Evolutionary conservation across 2,329 filamentous ascomycete genomes (phyloP), one percentile per base, ranked within the genome.

Genomic region (Fusarium mangiferae): DNA sequence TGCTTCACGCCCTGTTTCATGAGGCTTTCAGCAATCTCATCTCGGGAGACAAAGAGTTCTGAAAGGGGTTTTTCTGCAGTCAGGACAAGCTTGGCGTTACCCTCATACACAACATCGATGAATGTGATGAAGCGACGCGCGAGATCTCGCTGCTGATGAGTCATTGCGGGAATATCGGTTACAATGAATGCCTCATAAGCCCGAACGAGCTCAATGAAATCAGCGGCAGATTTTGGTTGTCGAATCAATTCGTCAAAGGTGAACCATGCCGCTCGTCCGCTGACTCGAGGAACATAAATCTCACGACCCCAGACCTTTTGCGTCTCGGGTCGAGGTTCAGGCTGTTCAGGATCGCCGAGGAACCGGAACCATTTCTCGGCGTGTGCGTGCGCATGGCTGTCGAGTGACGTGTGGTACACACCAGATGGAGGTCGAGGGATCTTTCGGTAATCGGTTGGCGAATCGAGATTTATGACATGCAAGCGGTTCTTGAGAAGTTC

Each of bases 81-180:
- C 63, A 99, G 89, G 22, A 98, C 96, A 13, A 99, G 89, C 84
- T 98, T 98, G n/a, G 95, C 95, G 82, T 96, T 90, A 35, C 88
- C 87, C 83, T 99, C 96, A 80, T 99, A 99, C 9, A 98, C 92
- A 11, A 96, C 96, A 81, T 99, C 96, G 74, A 99, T 94, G 77
- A 99, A 98, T 0, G 96, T 99, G 81, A 99, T 99, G 83, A 99
- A 98, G 10, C 96, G 89, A 18, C 96, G 87, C 0, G 96, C 96
- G 44, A 98, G 88, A 83, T 99, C 96, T 26, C 96, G 90, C 79
- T 95, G 91, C 62, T 90, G 90, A 74, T 94, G 90, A 45, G 92
- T 96, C 96, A 99, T 98, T 11, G 92, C 94, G 0, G 96, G 96
- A 3, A 98, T 91, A 58, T 95, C 93, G 0, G 95, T 98, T 15